Evolutionary conservation across 371 early-diverging fungal genomes (phyloP), one percentile per base, ranked within the genome.

Genomic region (Rhizomucor pusillus): DNA sequence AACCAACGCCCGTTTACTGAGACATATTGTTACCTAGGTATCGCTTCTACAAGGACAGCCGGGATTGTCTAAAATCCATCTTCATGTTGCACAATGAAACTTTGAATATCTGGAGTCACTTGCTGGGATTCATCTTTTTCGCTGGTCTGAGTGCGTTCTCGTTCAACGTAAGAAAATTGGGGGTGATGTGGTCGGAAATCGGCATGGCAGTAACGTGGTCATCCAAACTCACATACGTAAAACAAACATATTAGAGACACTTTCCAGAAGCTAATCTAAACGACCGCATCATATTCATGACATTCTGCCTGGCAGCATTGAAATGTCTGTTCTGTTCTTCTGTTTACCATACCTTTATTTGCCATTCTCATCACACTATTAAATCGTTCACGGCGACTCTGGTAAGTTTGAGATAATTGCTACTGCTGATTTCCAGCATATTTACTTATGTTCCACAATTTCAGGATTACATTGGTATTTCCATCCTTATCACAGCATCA

Each of bases 51-150:
- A 65, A 80, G 22, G 68, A 70, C 43, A 72, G 71, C 36, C 71
- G 71, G 5, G 71, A 75, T 20, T 86, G 86, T 52, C 61, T 86
- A 12, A 62, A 66, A 68, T 79, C 81, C 14, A 81, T 88, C 36
- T 85, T 88, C 66, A 67, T 57, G 56, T 59, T 87, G 25, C 89
- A 88, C 57, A 88, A 88, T 33, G 88, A 88, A 66, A 87, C 89
- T 1, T 69, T 80, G 59, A 87, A 88, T 53, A 87, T 87, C 29
- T 85, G 84, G 84, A 84, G 85, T 22, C 89, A 87, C 64, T 64
- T 88, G 50, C 47, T 86, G 9, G 89, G 87, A 0, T 74, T 84
- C 43, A 46, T 86, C 24, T 77, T 83, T 19, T 77, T 86, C 55
- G 54, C 77, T 6, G 67, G 64, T n/a, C 59, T 87, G 0, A 75